phyloP scores from a whole-genome alignment of 179 eudicot genomes.

The Actinidia chinensis region DNA sequence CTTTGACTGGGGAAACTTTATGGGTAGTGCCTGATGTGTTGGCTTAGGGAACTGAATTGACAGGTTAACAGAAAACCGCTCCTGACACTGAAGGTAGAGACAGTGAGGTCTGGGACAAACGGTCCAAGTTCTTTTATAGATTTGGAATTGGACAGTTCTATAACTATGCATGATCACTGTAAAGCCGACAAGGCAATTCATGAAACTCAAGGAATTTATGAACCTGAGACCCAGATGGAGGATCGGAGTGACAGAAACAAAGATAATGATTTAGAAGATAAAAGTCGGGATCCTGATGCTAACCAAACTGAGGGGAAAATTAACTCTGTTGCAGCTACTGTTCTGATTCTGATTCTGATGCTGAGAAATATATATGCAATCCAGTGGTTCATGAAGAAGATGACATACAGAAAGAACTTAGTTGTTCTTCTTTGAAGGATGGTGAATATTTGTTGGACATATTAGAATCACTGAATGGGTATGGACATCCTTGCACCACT shows the following conservation, averaged over 20 bases:
- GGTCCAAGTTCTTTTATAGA: conserved; percentile 25
- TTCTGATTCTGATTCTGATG: conserved; percentile 24
- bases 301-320: conserved; percentile 23
- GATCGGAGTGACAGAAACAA: conserved; percentile 12
- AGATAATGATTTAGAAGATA: conserved; percentile 12
- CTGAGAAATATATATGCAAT: conserved; percentile 28
- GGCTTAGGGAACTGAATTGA: conserved; percentile 41
- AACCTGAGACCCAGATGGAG: conserved; percentile 23
- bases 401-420: conserved; percentile 33
- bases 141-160: conserved; percentile 21
- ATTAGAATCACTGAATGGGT: conserved; percentile 60
- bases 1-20: conserved; percentile 84
- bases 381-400: conserved; percentile 33
- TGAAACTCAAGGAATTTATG: conserved; percentile 22
- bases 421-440: conserved; percentile 46
- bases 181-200: conserved; percentile 29
- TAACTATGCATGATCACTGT: conserved; percentile 26
- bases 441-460: conserved; percentile 66
- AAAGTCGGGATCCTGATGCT: conserved; percentile 15
- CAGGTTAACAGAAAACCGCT: conserved; percentile 33
- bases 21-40: conserved; percentile 80
- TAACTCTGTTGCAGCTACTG: conserved; percentile 24
- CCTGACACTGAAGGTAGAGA: conserved; percentile 33
- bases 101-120: conserved; percentile 24
- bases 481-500: conserved; percentile 8